Evolutionary conservation across 176 grass and related monocot genomes (phyloP), one percentile per base, ranked within the genome.

Genomic region (Luzula sylvatica): DNA sequence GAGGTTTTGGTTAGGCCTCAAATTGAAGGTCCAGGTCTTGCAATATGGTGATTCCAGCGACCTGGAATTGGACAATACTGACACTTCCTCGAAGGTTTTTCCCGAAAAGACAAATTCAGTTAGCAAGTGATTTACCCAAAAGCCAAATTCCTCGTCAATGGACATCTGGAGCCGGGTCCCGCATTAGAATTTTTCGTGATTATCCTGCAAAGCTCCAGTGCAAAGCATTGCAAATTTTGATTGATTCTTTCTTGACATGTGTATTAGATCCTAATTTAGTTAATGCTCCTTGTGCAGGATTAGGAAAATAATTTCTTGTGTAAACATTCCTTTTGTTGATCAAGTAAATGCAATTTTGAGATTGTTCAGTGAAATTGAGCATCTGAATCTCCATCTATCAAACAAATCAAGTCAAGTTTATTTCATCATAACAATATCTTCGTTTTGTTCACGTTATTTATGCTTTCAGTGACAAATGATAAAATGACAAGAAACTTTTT

Each of bases 111-210:
- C 24, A 53, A 42, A 2, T 8, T 14, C n/a, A n/a, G n/a, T n/a
- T n/a, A n/a, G n/a, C n/a, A 2, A 55, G 43, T 26, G 42, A 26
- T 16, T 13, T 26, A 5, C 45, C 44, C 11, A 42, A 70, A 35
- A 71, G 76, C 67, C 60, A 75, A 51, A 25, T 50, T 23, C 58
- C 49, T 11, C 71, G 82, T 32, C 75, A 87, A 65, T 98, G 93
- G 93, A 74, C 78, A 2, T 77, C 86, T 5, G 86, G 86, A 1
- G 70, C 69, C 0, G 93, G 93, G 3, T 68, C 81, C 4, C 81
- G 93, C 60, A 98, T 98, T 47, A 66, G 78, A 32, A 90, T 81
- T 62, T 81, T 98, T 54, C 81, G 93, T 11, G 93, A 98, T 65
- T 98, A 98, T 65, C 86, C 86, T 15, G 53, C 67, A 41, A 78